Conservation (phyloP, 75 land plant species). For the Chamaecyparis obtusa region DNA sequence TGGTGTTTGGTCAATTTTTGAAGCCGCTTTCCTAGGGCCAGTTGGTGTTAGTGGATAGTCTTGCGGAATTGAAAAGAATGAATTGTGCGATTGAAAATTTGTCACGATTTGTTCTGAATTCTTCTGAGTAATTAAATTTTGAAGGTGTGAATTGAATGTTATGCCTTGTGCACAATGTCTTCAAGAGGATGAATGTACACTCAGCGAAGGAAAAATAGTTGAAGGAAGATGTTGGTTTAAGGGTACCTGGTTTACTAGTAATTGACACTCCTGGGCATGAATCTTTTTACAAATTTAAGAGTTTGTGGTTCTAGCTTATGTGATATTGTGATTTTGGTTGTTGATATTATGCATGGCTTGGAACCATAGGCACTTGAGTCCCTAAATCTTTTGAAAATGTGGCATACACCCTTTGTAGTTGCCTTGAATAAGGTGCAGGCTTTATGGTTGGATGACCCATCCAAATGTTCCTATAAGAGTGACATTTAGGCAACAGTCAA, state of each 20-base stretch:
- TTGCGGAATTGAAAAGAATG: no score
- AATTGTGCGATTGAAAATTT: no score
- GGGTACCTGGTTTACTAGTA: conserved; percentile 89
- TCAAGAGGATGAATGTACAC: no score
- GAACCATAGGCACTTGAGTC: conserved; percentile 97
- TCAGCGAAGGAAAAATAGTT: conserved; percentile 89
- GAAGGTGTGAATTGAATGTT: no score
- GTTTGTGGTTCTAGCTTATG: conserved; percentile 96
- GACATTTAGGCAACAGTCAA: conserved; percentile 68
- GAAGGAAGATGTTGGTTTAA: conserved; percentile 72
- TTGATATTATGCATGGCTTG: conserved; percentile 98
- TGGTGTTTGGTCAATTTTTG: no score
- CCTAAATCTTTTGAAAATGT: conserved; percentile 76
- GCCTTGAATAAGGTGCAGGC: conserved; percentile 83
- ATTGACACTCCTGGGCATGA: conserved; percentile 99
- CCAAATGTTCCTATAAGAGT: conserved; percentile 76
- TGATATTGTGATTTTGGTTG: conserved; percentile 94
- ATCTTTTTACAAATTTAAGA: conserved; percentile 85
- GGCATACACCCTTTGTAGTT: conserved; percentile 90
- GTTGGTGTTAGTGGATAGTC: no score
- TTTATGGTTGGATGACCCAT: conserved; percentile 62
- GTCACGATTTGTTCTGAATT: no score
- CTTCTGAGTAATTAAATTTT: no score
- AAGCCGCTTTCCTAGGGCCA: no score
- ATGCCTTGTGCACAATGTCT: no score